Conservation (phyloP, 2,329 filamentous ascomycete species). For the Xylariaceae sp. region DNA sequence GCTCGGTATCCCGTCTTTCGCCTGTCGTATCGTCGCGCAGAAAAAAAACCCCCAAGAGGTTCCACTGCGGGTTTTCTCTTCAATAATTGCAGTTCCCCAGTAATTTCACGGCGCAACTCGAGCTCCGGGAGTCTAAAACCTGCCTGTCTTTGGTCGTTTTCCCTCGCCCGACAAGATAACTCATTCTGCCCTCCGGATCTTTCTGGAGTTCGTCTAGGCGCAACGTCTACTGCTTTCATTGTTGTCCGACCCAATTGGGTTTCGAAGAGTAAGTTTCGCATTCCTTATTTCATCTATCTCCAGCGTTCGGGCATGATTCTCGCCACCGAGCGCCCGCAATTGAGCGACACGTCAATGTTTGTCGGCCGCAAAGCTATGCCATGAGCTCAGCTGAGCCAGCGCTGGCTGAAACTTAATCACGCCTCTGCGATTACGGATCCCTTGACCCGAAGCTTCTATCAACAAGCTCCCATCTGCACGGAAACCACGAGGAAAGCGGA, state of each 20-base stretch:
- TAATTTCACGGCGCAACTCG: conserved; percentile 16
- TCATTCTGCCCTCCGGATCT: conserved; percentile 9
- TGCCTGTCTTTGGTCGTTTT: conserved; percentile 8
- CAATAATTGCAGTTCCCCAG: conserved; percentile 11
- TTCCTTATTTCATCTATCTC: conserved; percentile 11
- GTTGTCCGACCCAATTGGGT: conserved; percentile 33
- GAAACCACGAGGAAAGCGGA: conserved; percentile 6
- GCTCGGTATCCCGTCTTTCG: conserved; percentile 25
- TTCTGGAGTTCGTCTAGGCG: conserved; percentile 22
- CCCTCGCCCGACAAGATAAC: conserved; percentile 6
- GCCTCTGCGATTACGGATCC: conserved; percentile 13
- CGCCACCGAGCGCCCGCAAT: neutral
- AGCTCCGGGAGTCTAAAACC: conserved; percentile 20
- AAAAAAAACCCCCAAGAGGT: conserved; percentile 5
- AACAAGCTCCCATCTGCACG: conserved; percentile 15
- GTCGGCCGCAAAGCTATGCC: neutral
- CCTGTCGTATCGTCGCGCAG: conserved; percentile 24
- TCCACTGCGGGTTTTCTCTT: conserved; percentile 25
- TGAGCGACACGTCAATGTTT: conserved; percentile 1
- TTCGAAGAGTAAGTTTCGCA: conserved; percentile 48
- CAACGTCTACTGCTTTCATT: conserved; percentile 22
- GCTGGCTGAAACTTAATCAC: conserved; percentile 6
- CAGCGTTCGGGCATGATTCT: conserved; percentile 17
- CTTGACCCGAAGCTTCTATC: conserved; percentile 23
- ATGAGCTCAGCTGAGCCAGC: conserved; percentile 6